Percentiles rank a stretch among this genome's conserved stretches.
These are phyloP conservation scores for Pseudogymnoascus sp. DNA, from an alignment of 2,329 filamentous ascomycete species.

Conservation along the genomic window DNA sequence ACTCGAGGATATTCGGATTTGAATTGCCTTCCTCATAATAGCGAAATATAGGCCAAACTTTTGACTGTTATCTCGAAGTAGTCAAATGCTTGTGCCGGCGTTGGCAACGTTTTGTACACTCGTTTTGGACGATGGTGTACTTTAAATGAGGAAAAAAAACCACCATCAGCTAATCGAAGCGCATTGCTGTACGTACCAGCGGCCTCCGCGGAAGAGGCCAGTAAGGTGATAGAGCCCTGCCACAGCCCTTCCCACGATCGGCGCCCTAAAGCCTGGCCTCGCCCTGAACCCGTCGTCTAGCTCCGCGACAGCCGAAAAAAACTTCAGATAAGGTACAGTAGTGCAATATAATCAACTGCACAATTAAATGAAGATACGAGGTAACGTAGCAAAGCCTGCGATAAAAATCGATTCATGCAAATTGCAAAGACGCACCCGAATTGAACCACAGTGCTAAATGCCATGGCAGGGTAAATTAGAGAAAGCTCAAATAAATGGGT, in stretches of 20 bases:
- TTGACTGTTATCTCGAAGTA: background rate
- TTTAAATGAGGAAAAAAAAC: background rate
- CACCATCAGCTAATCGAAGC: background rate
- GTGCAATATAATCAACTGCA: background rate
- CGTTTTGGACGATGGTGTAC: background rate
- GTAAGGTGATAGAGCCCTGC: background rate
- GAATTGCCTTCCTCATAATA: background rate
- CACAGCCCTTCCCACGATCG: background rate
- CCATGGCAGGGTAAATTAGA: background rate
- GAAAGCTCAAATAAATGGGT: background rate
- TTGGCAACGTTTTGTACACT: background rate
- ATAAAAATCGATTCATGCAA: background rate
- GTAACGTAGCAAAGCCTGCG: background rate
- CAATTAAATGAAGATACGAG: slow-evolving; percentile 1
- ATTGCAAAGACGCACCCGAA: background rate
- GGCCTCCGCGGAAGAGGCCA: background rate
- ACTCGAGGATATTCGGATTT: background rate
- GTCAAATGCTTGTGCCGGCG: background rate
- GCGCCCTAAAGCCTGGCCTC: background rate
- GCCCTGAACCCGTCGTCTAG: background rate
- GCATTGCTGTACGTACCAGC: background rate
- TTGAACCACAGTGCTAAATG: background rate
- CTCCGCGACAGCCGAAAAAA: background rate
- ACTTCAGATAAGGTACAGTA: slow-evolving; percentile 2
- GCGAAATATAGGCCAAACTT: background rate